These are phyloP conservation scores for Colletotrichum siamense DNA, from an alignment of 2,329 filamentous ascomycete species.

Conservation along the genomic window DNA sequence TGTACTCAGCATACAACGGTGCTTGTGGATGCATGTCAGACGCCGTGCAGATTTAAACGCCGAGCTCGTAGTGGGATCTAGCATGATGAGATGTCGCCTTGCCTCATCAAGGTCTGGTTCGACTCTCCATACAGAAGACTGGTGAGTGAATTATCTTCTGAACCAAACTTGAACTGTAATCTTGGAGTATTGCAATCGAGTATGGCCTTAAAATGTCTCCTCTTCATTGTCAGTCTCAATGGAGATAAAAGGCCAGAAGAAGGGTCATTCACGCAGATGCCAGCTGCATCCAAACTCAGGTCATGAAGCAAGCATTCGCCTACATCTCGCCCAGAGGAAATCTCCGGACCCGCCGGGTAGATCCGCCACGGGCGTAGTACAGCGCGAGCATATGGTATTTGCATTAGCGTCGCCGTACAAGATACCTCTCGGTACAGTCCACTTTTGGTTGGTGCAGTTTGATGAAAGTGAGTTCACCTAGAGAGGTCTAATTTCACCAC, in stretches of 20 bases:
- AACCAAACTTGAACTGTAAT: neutral
- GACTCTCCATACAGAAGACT: neutral
- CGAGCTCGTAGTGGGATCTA: neutral
- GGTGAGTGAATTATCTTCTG: neutral
- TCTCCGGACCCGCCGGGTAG: neutral
- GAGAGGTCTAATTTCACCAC: neutral
- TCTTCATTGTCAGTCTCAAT: neutral
- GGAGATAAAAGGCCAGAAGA: neutral
- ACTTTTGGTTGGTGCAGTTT: neutral
- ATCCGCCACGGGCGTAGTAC: neutral
- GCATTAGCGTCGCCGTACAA: neutral
- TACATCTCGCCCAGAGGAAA: neutral
- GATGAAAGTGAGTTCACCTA: neutral
- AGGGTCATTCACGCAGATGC: neutral
- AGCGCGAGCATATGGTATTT: neutral
- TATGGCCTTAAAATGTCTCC: neutral
- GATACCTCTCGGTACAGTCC: neutral
- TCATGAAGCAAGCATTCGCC: neutral
- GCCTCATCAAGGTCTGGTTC: neutral
- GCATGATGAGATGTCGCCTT: neutral
- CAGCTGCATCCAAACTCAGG: rapidly evolving
- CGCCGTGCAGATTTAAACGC: neutral
- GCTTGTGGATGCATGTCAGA: neutral
- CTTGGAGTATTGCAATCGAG: neutral
- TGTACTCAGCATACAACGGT: neutral